Evolutionary conservation across 345 rosid species (phyloP), one percentile per base, ranked within the genome.

Genomic region (Syzygium aqueum): DNA sequence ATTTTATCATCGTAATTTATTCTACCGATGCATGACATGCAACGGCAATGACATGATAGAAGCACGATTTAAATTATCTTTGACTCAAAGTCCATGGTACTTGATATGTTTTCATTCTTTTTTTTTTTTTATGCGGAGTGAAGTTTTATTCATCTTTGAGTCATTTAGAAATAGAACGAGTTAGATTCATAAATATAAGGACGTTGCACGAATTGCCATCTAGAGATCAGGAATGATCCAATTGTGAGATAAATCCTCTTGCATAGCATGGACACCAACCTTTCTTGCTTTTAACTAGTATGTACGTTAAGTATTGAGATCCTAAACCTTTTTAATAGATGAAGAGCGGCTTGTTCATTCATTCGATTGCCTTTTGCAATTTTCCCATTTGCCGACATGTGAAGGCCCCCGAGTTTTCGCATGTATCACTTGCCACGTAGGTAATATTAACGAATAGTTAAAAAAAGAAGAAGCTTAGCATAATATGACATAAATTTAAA

Each of bases 41-140:
- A 65, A 30, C 11, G 2, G 10, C 23, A 53, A 30, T 0, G 1
- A 30, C 22, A 30, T 0, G 3, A 16, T 65, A 65, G 30, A 28
- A 63, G 28, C 1, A 30, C 77, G 17, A 27, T 65, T 16, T 19
- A 65, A 7, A 65, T 28, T 30, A 65, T 8, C 16, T 65, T 63
- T 30, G 43, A 65, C 43, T 65, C 3, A 0, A 65, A 65, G 22
- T 0, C 22, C 0, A 65, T 9, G 3, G 16, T 65, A 3, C 22
- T 65, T 30, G 6, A 16, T 30, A 30, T 5, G 5, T 3, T 8
- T 37, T 30, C 19, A 7, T 65, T 30, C 22, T 1, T 63, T 19
- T 15, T n/a, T 19, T 15, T n/a, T 28, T 17, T 28, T n/a, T 11
- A 3, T 27, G 15, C 4, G 5, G 4, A 13, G n/a, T 0, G 73